phyloP scores from a whole-genome alignment of 306 rosid genomes.

The Vicia sativa region DNA sequence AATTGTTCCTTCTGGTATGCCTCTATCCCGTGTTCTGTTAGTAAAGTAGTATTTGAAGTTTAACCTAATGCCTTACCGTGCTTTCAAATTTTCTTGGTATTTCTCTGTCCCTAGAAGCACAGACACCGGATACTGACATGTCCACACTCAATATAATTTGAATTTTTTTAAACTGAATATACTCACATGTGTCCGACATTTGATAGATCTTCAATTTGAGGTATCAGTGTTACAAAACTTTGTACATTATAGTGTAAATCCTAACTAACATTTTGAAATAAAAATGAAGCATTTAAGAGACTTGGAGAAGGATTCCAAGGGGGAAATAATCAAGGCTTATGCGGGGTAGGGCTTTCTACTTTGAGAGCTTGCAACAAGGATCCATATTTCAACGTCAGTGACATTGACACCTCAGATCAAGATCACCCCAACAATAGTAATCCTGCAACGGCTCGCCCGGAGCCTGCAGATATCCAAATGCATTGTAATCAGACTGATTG shows the following conservation, averaged over 20 bases:
- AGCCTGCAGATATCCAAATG: constrained; percentile 50
- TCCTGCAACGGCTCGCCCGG: constrained; percentile 48
- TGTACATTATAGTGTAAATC: constrained; percentile 19
- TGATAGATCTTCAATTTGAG: not conserved
- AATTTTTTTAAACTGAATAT: no score
- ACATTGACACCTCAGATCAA: constrained; percentile 37
- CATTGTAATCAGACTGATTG: constrained; percentile 60
- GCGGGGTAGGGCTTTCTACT: constrained; percentile 69
- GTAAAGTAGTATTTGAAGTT: not conserved
- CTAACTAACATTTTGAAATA: constrained; percentile 43
- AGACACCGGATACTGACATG: not conserved
- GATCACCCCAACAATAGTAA: constrained; percentile 31
- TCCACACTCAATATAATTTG: not conserved
- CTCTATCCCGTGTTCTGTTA: constrained; percentile 4
- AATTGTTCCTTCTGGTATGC: constrained; percentile 68
- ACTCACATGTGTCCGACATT: not conserved
- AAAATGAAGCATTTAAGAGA: constrained; percentile 62
- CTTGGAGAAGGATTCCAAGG: constrained; percentile 69
- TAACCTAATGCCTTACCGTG: not conserved
- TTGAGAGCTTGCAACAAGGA: constrained; percentile 57
- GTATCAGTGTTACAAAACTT: not conserved
- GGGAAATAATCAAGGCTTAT: constrained; percentile 68
- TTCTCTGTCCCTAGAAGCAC: not conserved
- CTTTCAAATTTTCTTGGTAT: not conserved
- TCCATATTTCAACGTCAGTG: constrained; percentile 38